Base-by-base conservation (phyloP, 2,329 filamentous ascomycete species). In the Colletotrichum lini region DNA sequence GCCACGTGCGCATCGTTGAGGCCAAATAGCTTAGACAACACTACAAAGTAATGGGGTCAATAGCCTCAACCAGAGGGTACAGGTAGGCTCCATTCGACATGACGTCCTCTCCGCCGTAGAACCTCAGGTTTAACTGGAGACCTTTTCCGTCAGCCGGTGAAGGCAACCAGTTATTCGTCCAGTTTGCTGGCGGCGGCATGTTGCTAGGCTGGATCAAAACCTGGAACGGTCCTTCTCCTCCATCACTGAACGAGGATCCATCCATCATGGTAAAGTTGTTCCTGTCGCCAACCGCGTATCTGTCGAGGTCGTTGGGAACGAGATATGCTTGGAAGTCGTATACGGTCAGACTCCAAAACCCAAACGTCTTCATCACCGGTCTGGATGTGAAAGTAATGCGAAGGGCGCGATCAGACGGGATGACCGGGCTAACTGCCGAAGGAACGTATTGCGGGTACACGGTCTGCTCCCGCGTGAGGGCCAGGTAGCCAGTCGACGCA, bases 331-430 rank as follows among this genome's bases (percentile, higher is more conserved):
- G 59, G 12, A 52, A 50, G 72, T 76, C 70, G 58, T 80, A 79
- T 18, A 73, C 69, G 0, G 76, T 76, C 63, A 79, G 12, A 68
- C 76, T 77, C 77, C 78, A 79, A 67, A 79, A 80, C 12, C 70
- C 67, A 21, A 63, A 35, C 5, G 42, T 8, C 9, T 54, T 30
- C 40, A 71, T 56, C n/a, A 54, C 45, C 1, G 74, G 69, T 53
- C 69, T 75, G 1, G 50, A 57, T 2, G 67, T 63, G 42, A 75
- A 74, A 4, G 63, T 69, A 18, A 73, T 13, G 15, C 72, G 15
- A 18, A 69, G 64, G 4, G 74, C 63, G 44, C 73, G 47, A 21
- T 66, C 26, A 3, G 56, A 50, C 9, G 58, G 49, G 18, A 23
- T 58, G 54, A 49, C 44, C 5, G 38, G 23, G 23, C 18, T 44